Evolutionary conservation across 2,329 filamentous ascomycete species (phyloP).

Genomic region (Chaetomium sp.): DNA sequence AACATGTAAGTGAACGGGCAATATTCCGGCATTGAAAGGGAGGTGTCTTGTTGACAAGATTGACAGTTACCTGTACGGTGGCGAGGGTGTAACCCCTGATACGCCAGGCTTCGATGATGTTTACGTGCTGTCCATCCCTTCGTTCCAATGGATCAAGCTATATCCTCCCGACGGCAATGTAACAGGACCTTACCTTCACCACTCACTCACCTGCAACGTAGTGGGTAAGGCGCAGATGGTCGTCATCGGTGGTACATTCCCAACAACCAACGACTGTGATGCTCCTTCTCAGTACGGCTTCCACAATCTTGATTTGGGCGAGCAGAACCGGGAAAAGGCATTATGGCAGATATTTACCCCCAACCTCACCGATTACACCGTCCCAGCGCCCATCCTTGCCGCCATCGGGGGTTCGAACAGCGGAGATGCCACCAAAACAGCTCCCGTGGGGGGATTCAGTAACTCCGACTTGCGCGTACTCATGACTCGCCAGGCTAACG

Average conservation of each 20-base stretch:
- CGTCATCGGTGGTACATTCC: slow-evolving; percentile 55
- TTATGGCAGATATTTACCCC: slow-evolving; percentile 47
- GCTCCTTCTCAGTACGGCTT: slow-evolving; percentile 45
- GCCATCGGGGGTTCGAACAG: slow-evolving; percentile 44
- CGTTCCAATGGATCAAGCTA: slow-evolving; percentile 57
- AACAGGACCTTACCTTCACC: slow-evolving; percentile 40
- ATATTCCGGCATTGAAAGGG: neutral
- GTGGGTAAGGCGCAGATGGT: slow-evolving; percentile 53
- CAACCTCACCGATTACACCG: slow-evolving; percentile 45
- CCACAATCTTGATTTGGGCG: slow-evolving; percentile 50
- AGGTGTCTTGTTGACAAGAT: neutral
- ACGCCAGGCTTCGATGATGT: slow-evolving; percentile 53
- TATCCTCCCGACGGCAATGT: slow-evolving; percentile 37
- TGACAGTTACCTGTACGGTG: slow-evolving; percentile 55
- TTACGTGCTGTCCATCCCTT: slow-evolving; percentile 55
- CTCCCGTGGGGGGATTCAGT: slow-evolving; percentile 44
- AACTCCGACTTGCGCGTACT: slow-evolving; percentile 46
- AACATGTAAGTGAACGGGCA: slow-evolving; percentile 47
- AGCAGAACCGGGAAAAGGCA: slow-evolving; percentile 39
- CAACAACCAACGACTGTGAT: slow-evolving; percentile 45
- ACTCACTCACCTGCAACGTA: slow-evolving; percentile 54
- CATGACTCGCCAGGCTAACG: slow-evolving; percentile 44
- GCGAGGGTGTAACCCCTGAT: slow-evolving; percentile 41
- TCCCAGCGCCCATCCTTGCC: slow-evolving; percentile 45
- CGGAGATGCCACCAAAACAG: slow-evolving; percentile 48